Evolutionary conservation across 164 flowering plant genomes (phyloP), one percentile per base, ranked within the genome.

Genomic region (Macadamia integrifolia): DNA sequence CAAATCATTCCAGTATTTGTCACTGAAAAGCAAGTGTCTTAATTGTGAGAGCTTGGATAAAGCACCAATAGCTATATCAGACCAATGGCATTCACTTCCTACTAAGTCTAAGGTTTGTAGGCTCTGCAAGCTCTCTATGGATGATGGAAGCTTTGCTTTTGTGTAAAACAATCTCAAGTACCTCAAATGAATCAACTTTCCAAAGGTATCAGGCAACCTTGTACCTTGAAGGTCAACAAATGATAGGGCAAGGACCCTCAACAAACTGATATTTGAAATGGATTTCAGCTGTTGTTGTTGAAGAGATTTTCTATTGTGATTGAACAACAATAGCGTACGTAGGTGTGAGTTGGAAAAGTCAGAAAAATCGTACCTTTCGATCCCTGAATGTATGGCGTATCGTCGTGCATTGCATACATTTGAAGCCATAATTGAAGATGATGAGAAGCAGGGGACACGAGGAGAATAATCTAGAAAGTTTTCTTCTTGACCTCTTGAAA

Each of bases 141-240:
- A 42, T 17, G 7, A 23, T 9, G 74, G 64, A 11, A 71, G 65
- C 23, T 49, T 40, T 29, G 7, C 31, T 15, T 42, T 46, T 44
- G 56, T 70, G 23, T 30, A 23, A 11, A 18, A 40, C 18, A 62
- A 35, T 6, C 67, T 28, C 4, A 70, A 61, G 49, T 63, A 70
- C 29, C 68, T 64, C 50, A 70, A 30, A 42, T 64, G 48, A 32
- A 70, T 57, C 13, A 70, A 59, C 32, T 46, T 58, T 7, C 64
- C 68, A 23, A 70, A 44, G 32, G 55, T 57, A 4, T 13, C 31
- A 9, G 73, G 73, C 28, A 70, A 1, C 55, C 9, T 30, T 13
- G 60, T 49, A 58, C 55, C 30, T 6, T 9, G 23, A 23, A 23
- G 23, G 23, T 23, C 23, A 23, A 23, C 23, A 23, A 23, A 23